Base-by-base conservation (phyloP, 2,329 filamentous ascomycete genomes). In the Cordyceps pruinosa region DNA sequence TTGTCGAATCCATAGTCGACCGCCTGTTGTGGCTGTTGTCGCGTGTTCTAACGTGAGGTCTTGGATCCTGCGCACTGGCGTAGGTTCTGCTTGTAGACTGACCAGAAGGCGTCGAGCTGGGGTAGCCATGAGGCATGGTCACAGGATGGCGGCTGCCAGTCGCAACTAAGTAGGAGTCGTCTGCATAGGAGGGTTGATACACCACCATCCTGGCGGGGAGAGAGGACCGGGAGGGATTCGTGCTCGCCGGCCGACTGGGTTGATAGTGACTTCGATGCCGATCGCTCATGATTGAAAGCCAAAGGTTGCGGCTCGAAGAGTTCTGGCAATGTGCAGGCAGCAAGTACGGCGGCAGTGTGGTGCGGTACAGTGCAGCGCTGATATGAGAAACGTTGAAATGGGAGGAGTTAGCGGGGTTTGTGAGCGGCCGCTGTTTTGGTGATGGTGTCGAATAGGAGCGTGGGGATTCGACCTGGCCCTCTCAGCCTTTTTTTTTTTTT, bases 101-200 rank as follows among this genome's bases (percentile, higher is more conserved):
- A 60, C 63, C 70, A 56, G 67, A 66, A 52, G 71, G 62, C 56
- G 65, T 65, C 23, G 70, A 64, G 30, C 67, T 67, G 30, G 66
- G 66, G 52, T 72, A 72, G 58, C 64, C 68, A 59, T 70, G 63
- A 23, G 72, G 66, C 23, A 67, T 65, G 30, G 70, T 65, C n/a
- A 62, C 54, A 32, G 64, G 61, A 63, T 71, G 61, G 62, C 65
- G 68, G 51, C 63, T 67, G 65, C 73, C 66, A 61, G 74, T 68
- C 19, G 80, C 79, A 65, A 81, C 71, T 61, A 77, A 75, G 61
- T 84, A 80, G 58, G 81, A 72, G 63, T 84, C 81, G 53, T 78
- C 76, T 58, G 73, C 72, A 61, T 82, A 81, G 57, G 76, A 70
- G 58, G 76, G 72, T 64, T 72, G 75, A 66, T 80, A 79, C 25